Conservation (phyloP, 352 stramenopile genomes). For the Phytophthora kernoviae region DNA sequence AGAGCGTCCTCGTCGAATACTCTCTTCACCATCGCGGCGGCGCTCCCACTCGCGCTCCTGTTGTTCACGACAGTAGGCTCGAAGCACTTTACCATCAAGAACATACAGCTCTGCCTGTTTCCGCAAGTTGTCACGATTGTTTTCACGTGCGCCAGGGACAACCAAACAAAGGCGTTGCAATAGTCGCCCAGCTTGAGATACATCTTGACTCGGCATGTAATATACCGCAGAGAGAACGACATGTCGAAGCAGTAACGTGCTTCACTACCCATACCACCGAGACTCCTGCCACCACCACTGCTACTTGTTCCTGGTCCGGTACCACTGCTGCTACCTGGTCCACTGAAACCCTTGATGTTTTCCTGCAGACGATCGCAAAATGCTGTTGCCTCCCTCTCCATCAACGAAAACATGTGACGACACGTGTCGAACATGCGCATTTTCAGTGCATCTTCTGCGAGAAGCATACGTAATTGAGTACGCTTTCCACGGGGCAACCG, state of each 20-base stretch:
- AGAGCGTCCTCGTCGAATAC: slow-evolving; percentile 25
- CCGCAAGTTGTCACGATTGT: slow-evolving; percentile 68
- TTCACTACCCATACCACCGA: slow-evolving; percentile 78
- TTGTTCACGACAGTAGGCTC: slow-evolving; percentile 59
- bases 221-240: slow-evolving; percentile 76
- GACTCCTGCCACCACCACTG: slow-evolving; percentile 62
- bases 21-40: slow-evolving; percentile 20
- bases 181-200: slow-evolving; percentile 61
- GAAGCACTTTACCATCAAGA: slow-evolving; percentile 66
- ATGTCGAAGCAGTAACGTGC: slow-evolving; percentile 84
- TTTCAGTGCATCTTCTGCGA: slow-evolving; percentile 80
- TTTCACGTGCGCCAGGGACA: slow-evolving; percentile 82
- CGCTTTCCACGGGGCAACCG: slow-evolving; percentile 79
- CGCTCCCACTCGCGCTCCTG: slow-evolving; percentile 45
- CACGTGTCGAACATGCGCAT: slow-evolving; percentile 77
- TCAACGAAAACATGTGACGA: slow-evolving; percentile 69
- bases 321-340: slow-evolving; percentile 44
- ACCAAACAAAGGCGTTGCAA: slow-evolving; percentile 66
- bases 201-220: slow-evolving; percentile 67
- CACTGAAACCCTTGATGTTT: slow-evolving; percentile 67
- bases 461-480: slow-evolving; percentile 76
- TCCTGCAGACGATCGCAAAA: slow-evolving; percentile 78
- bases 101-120: slow-evolving; percentile 73
- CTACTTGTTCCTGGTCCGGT: slow-evolving; percentile 47
- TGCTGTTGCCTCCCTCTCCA: slow-evolving; percentile 77